Evolutionary conservation across 805 yeast species (phyloP).

Genomic region (Barnettozyma salicaria): DNA sequence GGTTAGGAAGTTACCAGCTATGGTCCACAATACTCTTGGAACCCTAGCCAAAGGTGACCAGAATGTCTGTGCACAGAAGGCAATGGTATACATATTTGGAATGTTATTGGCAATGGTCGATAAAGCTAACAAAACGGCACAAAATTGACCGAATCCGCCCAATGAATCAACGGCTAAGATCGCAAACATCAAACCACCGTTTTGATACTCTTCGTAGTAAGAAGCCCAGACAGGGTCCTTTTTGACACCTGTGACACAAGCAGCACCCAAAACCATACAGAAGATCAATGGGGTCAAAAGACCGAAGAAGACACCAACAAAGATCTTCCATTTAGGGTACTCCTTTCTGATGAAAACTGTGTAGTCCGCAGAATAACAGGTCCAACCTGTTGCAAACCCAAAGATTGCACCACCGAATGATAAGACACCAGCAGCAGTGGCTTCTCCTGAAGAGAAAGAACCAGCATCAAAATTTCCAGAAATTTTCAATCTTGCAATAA

Average conservation of each 20-base stretch:
- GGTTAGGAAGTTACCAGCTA: slow-evolving; percentile 65
- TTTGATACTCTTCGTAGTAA: slow-evolving; percentile 46
- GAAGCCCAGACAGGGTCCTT: slow-evolving; percentile 40
- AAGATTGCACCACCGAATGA: slow-evolving; percentile 78
- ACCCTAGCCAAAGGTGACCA: slow-evolving; percentile 69
- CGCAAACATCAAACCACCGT: slow-evolving; percentile 82
- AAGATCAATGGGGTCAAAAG: slow-evolving; percentile 63
- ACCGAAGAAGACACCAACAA: slow-evolving; percentile 59
- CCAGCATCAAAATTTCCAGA: slow-evolving; percentile 59
- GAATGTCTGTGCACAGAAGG: slow-evolving; percentile 78
- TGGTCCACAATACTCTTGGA: slow-evolving; percentile 82
- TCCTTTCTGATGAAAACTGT: slow-evolving; percentile 77
- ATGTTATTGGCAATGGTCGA: slow-evolving; percentile 88
- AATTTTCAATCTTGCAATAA: slow-evolving; percentile 69
- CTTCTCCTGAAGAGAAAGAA: slow-evolving; percentile 44
- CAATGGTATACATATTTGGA: slow-evolving; percentile 91
- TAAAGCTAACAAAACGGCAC: slow-evolving; percentile 76
- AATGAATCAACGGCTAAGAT: slow-evolving; percentile 73
- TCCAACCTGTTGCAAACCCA: slow-evolving; percentile 94
- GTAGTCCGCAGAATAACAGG: slow-evolving; percentile 88
- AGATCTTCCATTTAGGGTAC: slow-evolving; percentile 53
- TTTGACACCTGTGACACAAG: slow-evolving; percentile 64
- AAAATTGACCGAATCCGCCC: slow-evolving; percentile 86
- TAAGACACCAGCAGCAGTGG: slow-evolving; percentile 69
- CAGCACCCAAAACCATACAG: slow-evolving; percentile 80